Evolutionary conservation across 257 asterid genomes (phyloP).

Genomic region (Nicotiana benthamiana): DNA sequence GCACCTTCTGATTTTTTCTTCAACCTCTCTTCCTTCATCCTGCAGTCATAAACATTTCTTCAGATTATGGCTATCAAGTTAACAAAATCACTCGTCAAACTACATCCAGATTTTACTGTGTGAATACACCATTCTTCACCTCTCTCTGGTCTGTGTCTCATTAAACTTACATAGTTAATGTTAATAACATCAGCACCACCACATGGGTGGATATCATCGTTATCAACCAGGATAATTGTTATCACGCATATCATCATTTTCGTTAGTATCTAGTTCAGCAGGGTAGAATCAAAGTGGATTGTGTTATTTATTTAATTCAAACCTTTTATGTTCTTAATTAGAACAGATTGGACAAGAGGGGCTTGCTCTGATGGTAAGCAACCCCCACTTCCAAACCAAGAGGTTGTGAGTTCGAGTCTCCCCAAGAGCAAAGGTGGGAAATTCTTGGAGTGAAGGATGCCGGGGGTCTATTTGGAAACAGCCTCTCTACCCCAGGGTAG

Average conservation of each 20-base stretch:
- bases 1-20: slow-evolving; percentile 62
- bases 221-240: not conserved
- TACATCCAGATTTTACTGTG: not conserved
- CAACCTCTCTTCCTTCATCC: slow-evolving; percentile 84
- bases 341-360: too few species aligned
- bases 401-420: too few species aligned
- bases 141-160: not conserved
- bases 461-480: too few species aligned
- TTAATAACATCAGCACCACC: not conserved
- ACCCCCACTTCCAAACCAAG: too few species aligned
- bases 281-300: not conserved
- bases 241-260: not conserved
- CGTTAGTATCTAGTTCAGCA: not conserved
- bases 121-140: not conserved
- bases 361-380: too few species aligned
- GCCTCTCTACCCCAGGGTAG: too few species aligned
- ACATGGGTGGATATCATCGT: not conserved
- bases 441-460: too few species aligned
- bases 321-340: not conserved
- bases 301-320: too few species aligned
- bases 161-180: not conserved
- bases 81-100: not conserved
- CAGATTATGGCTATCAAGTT: not conserved
- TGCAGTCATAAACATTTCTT: slow-evolving; percentile 19
- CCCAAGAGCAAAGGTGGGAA: too few species aligned